Evolutionary conservation across 371 early-diverging fungal species (phyloP).

Genomic region (Entomophthora muscae): DNA sequence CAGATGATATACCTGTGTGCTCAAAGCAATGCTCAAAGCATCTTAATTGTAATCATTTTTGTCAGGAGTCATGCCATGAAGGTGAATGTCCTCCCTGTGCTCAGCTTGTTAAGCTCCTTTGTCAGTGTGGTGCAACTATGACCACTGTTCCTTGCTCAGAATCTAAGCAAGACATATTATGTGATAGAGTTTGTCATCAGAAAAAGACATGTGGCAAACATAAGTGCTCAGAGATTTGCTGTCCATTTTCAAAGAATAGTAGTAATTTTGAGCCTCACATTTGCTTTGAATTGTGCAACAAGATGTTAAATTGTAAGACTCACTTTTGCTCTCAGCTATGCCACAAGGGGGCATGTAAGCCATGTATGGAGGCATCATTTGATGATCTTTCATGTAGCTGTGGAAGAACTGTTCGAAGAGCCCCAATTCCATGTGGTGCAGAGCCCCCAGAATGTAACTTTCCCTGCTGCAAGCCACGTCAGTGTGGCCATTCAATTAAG

Average conservation of each 20-base stretch:
- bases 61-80: slow-evolving; percentile 48
- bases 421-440: slow-evolving; percentile 60
- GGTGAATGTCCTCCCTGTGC: slow-evolving; percentile 55
- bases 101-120: slow-evolving; percentile 24
- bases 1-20: slow-evolving; percentile 67
- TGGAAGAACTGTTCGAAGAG: slow-evolving; percentile 45
- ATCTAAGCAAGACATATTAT: slow-evolving; percentile 15
- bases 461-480: slow-evolving; percentile 36
- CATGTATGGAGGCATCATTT: slow-evolving; percentile 31
- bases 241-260: slow-evolving; percentile 24
- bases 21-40: slow-evolving; percentile 35
- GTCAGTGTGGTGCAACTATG: slow-evolving; percentile 38
- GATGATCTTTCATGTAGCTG: slow-evolving; percentile 55
- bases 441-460: slow-evolving; percentile 40
- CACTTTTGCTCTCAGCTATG: slow-evolving; percentile 55
- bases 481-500: slow-evolving; percentile 53
- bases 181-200: slow-evolving; percentile 38
- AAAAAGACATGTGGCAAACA: slow-evolving; percentile 49
- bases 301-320: slow-evolving; percentile 37
- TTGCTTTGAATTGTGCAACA: slow-evolving; percentile 49
- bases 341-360: slow-evolving; percentile 41
- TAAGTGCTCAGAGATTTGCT: slow-evolving; percentile 30
- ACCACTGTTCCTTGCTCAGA: not conserved
- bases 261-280: slow-evolving; percentile 1
- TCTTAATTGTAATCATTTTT: slow-evolving; percentile 53